Evolutionary conservation across 371 early-diverging fungal species (phyloP), one percentile per base, ranked within the genome.

Genomic region (Conidiobolus incongruus): DNA sequence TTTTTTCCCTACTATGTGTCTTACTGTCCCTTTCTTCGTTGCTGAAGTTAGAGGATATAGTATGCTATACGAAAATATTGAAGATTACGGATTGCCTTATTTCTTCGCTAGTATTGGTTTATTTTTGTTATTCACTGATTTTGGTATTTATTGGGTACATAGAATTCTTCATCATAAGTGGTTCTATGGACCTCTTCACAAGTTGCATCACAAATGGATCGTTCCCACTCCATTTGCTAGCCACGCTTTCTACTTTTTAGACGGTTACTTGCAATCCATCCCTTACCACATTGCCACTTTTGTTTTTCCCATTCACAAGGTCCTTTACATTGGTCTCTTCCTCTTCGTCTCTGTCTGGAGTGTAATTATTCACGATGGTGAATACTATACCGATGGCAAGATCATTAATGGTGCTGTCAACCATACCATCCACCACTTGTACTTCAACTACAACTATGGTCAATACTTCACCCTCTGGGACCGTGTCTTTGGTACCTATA

Each of bases 371-470:
- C 95, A 95, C 54, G 95, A 92, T 58, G 89, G 87, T 58, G 48
- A 35, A 26, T 54, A 48, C 35, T 35, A 50, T 26, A 22, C 50
- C 24, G 21, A 44, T 17, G 47, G 46, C 12, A 6, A 42, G 2
- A 49, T 58, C 31, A 46, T 62, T 43, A 89, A 91, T 52, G 77
- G 83, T 10, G 80, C 87, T 13, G 92, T 93, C 12, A 91, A 95
- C 52, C 95, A 95, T 58, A 75, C 87, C 15, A 73, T 95, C 28
- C 95, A 95, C 51, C 95, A 95, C 50, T 60, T 87, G 40, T 87
- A 95, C 60, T 95, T 95, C 60, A 91, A 92, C 70, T 92, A 85
- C 68, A 95, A 95, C 66, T 94, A 86, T 51, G 93, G 95, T 4
- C 95, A 95, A 60, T 94, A 90, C 60, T 84, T 86, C 34, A 91